Conservation (phyloP, 768 basidiomycete genomes). For the Dentipellis fragilis region DNA sequence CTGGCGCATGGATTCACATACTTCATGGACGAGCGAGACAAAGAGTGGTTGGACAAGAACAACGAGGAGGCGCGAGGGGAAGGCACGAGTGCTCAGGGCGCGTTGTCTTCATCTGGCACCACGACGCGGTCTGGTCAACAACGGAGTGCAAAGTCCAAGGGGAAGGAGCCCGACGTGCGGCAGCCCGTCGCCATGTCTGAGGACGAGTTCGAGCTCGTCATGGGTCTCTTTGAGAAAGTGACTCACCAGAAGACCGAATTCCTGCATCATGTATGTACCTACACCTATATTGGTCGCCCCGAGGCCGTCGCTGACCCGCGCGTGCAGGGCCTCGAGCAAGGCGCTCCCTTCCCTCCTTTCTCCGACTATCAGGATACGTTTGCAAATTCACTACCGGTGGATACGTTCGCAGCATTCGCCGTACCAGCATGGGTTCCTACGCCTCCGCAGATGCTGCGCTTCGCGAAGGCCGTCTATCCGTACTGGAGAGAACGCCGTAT, state of each 20-base stretch:
- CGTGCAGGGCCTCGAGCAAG: conserved; percentile 50
- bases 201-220: conserved; percentile 90
- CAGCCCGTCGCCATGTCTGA: conserved; percentile 67
- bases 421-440: conserved; percentile 63
- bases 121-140: conserved; percentile 34
- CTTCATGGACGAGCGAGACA: conserved; percentile 93
- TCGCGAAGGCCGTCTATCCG: conserved; percentile 69
- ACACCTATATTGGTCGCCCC: background rate
- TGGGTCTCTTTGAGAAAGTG: conserved; percentile 88
- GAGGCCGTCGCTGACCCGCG: background rate
- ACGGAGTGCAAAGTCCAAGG: conserved; percentile 70
- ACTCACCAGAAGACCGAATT: conserved; percentile 86
- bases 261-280: conserved; percentile 70
- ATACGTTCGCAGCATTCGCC: conserved; percentile 59
- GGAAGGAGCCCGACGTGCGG: conserved; percentile 67
- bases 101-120: conserved; percentile 44
- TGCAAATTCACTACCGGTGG: conserved; percentile 43
- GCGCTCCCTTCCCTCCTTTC: conserved; percentile 63
- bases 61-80: conserved; percentile 82
- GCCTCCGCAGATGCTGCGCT: conserved; percentile 49
- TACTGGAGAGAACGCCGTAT: conserved; percentile 85
- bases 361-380: conserved; percentile 65
- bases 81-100: conserved; percentile 72
- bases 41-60: conserved; percentile 88
- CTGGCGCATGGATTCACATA: conserved; percentile 76